Conservation (phyloP, 805 yeast genomes). For the Saturnispora silvae region DNA sequence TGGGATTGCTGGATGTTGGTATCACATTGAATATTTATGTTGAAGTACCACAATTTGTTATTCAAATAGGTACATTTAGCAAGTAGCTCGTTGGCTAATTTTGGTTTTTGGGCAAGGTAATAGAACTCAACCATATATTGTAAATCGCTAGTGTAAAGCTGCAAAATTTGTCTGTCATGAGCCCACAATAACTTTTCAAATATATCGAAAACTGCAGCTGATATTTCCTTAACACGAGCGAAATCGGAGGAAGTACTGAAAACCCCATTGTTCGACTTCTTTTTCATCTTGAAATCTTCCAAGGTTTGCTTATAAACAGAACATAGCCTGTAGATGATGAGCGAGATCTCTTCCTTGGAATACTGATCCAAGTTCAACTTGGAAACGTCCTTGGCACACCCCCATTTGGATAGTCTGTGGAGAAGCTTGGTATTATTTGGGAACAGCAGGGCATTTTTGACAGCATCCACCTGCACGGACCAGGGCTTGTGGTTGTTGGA, state of each 20-base stretch:
- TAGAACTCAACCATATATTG: constrained; percentile 18
- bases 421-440: neutral
- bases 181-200: neutral
- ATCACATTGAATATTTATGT: neutral
- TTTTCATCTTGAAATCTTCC: constrained; percentile 1
- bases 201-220: neutral
- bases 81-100: constrained; percentile 17
- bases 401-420: neutral
- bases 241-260: neutral
- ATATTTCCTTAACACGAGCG: neutral
- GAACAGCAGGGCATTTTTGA: neutral
- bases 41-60: constrained; percentile 17
- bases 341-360: constrained; percentile 7
- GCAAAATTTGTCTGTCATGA: neutral
- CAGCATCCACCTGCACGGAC: neutral
- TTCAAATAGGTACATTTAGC: constrained; percentile 17
- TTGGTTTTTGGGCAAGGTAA: constrained; percentile 11
- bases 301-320: constrained; percentile 1
- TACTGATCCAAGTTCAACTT: neutral
- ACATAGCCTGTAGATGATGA: constrained; percentile 8
- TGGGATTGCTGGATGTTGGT: neutral
- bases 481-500: too few relatives aligned
- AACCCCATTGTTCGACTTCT: constrained; percentile 1
- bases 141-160: constrained; percentile 17
- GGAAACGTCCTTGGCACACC: neutral